Evolutionary conservation across 768 basidiomycete species (phyloP).

Genomic region (Pholiota microspora): DNA sequence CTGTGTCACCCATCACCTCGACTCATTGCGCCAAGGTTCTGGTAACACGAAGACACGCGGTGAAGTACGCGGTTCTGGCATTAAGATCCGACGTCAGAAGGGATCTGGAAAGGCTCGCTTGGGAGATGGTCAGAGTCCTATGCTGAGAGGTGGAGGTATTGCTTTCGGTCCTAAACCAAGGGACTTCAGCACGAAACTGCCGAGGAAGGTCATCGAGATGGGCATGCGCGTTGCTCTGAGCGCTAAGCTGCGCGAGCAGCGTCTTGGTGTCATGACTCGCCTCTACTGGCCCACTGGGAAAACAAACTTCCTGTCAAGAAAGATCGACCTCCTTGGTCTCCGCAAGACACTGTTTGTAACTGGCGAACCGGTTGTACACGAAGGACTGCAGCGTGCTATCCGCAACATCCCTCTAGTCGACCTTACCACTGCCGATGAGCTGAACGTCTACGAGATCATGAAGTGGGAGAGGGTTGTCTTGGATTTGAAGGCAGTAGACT

Average conservation of each 20-base stretch:
- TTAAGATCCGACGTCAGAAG: conserved; percentile 90
- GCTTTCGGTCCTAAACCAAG: conserved; percentile 91
- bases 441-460: conserved; percentile 80
- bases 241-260: conserved; percentile 71
- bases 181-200: conserved; percentile 88
- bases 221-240: conserved; percentile 91
- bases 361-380: conserved; percentile 53
- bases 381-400: conserved; percentile 57
- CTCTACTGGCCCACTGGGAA: conserved; percentile 72
- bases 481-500: conserved; percentile 81
- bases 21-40: conserved; percentile 88
- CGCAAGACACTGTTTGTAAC: conserved; percentile 76
- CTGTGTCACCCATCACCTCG: conserved; percentile 85
- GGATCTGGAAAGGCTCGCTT: conserved; percentile 88
- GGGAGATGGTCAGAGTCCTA: conserved; percentile 84
- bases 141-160: conserved; percentile 88
- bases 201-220: conserved; percentile 91
- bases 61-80: conserved; percentile 86
- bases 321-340: conserved; percentile 65
- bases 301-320: conserved; percentile 63
- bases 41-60: conserved; percentile 89
- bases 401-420: conserved; percentile 72
- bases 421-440: conserved; percentile 58
- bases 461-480: conserved; percentile 81
- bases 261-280: conserved; percentile 72